Conservation (phyloP, 495 filamentous ascomycete species). For the Ramalina intermedia region DNA sequence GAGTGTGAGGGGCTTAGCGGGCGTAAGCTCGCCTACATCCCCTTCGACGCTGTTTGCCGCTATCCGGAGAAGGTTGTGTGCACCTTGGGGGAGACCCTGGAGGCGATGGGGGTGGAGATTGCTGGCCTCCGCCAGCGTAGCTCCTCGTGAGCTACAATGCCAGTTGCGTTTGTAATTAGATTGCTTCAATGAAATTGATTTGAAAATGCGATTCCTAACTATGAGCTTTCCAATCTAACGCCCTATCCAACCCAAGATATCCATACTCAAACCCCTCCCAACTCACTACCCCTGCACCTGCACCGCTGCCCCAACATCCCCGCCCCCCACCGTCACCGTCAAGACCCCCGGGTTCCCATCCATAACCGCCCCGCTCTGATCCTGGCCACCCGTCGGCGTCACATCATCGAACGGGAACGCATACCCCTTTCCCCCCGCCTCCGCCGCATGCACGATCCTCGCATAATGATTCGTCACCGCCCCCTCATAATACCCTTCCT, state of each 20-base stretch:
- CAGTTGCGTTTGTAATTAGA: neutral
- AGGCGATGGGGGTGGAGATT: slow-evolving; percentile 5
- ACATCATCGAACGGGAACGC: slow-evolving; percentile 75
- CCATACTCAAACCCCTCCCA: neutral
- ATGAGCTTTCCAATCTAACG: no score
- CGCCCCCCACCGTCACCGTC: slow-evolving; percentile 49
- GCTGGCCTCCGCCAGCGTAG: neutral
- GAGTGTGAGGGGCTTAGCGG: slow-evolving; percentile 13
- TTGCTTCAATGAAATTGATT: neutral
- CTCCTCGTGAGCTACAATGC: neutral
- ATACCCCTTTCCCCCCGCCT: slow-evolving; percentile 50
- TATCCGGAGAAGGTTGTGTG: slow-evolving; percentile 8
- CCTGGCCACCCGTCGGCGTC: slow-evolving; percentile 34
- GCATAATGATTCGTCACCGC: slow-evolving; percentile 58
- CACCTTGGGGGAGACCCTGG: slow-evolving; percentile 12
- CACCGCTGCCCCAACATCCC: slow-evolving; percentile 6
- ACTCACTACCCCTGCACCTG: neutral
- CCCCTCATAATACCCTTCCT: slow-evolving; percentile 37
- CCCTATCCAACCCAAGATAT: neutral
- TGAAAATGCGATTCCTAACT: neutral
- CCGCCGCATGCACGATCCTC: slow-evolving; percentile 47
- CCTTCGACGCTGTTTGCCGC: slow-evolving; percentile 14
- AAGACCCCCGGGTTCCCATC: slow-evolving; percentile 41
- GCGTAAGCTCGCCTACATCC: slow-evolving; percentile 16
- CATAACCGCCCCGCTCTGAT: slow-evolving; percentile 51